Conservation (phyloP, 495 filamentous ascomycete genomes). For the Xylona heveae region DNA sequence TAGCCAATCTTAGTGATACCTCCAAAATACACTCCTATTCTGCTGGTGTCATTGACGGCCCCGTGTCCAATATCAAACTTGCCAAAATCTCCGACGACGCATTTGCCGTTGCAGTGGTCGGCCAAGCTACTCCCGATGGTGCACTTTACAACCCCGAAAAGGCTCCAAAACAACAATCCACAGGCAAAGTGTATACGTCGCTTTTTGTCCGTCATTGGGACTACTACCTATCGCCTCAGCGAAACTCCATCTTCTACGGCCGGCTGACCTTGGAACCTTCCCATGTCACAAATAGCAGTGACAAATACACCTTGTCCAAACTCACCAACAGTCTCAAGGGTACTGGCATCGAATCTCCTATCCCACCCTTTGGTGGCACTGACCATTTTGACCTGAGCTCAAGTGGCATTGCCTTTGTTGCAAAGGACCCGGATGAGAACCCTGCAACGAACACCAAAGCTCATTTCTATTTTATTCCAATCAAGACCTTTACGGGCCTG, state of each 20-base stretch:
- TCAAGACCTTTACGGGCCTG: constrained; percentile 32
- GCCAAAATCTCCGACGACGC: constrained; percentile 35
- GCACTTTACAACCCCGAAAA: constrained; percentile 35
- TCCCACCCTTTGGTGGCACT: constrained; percentile 36
- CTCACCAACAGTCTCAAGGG: constrained; percentile 24
- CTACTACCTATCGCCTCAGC: constrained; percentile 29
- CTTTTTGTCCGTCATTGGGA: constrained; percentile 70
- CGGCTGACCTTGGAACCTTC: constrained; percentile 21
- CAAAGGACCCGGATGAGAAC: constrained; percentile 61
- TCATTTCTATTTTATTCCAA: constrained; percentile 49
- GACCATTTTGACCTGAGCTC: constrained; percentile 36
- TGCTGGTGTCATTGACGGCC: constrained; percentile 40
- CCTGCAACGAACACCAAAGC: constrained; percentile 67
- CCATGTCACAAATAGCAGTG: constrained; percentile 13
- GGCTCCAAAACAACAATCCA: constrained; percentile 30
- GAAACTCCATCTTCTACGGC: constrained; percentile 26
- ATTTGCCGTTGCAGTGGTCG: constrained; percentile 49
- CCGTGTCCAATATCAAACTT: constrained; percentile 56
- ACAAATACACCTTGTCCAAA: constrained; percentile 4
- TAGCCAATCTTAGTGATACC: constrained; percentile 32
- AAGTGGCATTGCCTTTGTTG: constrained; percentile 51
- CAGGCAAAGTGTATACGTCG: constrained; percentile 43
- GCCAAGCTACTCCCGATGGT: constrained; percentile 35
- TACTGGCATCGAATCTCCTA: constrained; percentile 26
- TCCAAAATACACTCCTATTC: constrained; percentile 28